Percentiles rank a stretch among this genome's conserved stretches.
These are phyloP conservation scores for Pseudogymnoascus sp. DNA, from an alignment of 2,329 filamentous ascomycete species.

Conservation along the genomic window DNA sequence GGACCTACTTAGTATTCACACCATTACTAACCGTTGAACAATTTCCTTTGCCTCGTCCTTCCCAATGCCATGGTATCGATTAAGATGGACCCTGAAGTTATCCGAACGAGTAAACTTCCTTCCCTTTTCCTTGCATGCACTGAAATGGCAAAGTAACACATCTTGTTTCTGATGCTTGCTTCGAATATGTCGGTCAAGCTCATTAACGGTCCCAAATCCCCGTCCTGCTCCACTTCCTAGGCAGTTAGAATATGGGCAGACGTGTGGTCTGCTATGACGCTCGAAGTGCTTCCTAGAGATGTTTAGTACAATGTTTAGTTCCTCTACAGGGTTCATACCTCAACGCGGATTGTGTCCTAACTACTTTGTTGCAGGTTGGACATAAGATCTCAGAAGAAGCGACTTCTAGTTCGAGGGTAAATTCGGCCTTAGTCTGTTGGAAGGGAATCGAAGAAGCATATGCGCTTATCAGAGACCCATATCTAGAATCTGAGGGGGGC, in stretches of 20 bases:
- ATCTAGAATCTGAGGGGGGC: conserved; percentile 30
- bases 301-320: conserved; percentile 20
- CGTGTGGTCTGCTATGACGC: conserved; percentile 60
- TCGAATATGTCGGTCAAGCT: conserved; percentile 68
- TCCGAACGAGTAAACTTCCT: conserved; percentile 77
- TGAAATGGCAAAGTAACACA: conserved; percentile 52
- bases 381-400: conserved; percentile 13
- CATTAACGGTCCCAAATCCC: conserved; percentile 77
- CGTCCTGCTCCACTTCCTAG: conserved; percentile 35
- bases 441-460: conserved; percentile 27
- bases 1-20: conserved; percentile 9
- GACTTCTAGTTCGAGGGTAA: conserved; percentile 8
- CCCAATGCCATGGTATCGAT: conserved; percentile 51
- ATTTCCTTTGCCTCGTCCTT: conserved; percentile 37
- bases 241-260: conserved; percentile 54
- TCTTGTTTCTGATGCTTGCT: conserved; percentile 55
- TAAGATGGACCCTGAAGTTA: conserved; percentile 78
- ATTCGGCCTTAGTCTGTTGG: conserved; percentile 15
- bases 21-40: conserved; percentile 37
- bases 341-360: conserved; percentile 48
- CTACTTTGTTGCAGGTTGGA: conserved; percentile 31
- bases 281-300: conserved; percentile 61
- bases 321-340: conserved; percentile 36
- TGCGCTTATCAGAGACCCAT: conserved; percentile 27
- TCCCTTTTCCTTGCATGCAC: conserved; percentile 47